A percentile compares a stretch with the other conserved stretches of the same genome.
Conservation (phyloP, 768 basidiomycete species). For the Podaxis carcinomalis region DNA sequence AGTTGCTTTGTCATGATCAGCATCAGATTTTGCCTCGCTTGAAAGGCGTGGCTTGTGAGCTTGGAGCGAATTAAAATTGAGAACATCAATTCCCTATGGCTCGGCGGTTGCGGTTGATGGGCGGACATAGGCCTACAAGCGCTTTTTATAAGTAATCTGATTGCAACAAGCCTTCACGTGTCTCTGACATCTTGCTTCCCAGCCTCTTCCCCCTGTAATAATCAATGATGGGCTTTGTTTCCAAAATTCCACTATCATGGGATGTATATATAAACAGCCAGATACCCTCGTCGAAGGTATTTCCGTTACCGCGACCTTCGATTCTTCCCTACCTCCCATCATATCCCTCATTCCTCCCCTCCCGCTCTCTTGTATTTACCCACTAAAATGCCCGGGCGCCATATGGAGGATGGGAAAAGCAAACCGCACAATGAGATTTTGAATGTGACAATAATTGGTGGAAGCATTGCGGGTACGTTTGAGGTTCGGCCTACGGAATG, state of each 20-base stretch:
- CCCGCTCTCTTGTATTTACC: neutral
- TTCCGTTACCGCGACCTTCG: neutral
- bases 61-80: neutral
- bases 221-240: neutral
- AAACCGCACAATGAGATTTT: conserved; percentile 15
- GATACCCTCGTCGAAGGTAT: neutral
- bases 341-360: neutral
- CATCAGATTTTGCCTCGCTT: neutral
- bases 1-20: neutral
- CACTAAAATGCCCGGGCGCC: conserved; percentile 24
- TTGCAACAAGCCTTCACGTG: neutral
- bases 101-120: neutral
- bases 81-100: neutral
- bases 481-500: conserved; percentile 4
- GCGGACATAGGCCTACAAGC: neutral
- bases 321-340: neutral
- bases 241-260: neutral
- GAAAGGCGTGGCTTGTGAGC: neutral
- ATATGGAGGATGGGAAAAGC: neutral
- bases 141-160: neutral
- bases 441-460: conserved; percentile 38
- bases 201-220: neutral
- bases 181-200: neutral
- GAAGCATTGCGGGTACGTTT: conserved; percentile 38
- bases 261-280: neutral